Evolutionary conservation across 2,329 filamentous ascomycete genomes (phyloP).

Genomic region (Metarhizium rileyi): DNA sequence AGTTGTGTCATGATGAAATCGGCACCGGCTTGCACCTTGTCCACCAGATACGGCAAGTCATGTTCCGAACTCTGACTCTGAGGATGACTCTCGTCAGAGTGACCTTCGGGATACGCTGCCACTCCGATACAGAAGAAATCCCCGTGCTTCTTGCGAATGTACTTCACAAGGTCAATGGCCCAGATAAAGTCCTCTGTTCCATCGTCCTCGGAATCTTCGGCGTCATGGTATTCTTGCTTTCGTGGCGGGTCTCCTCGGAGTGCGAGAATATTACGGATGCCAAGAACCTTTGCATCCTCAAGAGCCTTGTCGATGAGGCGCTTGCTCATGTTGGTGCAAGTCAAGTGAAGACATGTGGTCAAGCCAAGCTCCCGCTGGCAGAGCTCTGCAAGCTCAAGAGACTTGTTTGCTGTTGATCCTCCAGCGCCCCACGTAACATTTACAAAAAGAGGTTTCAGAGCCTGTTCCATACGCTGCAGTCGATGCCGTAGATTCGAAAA

Average conservation of each 20-base stretch:
- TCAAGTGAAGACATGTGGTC: slow-evolving; percentile 91
- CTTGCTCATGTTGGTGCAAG: slow-evolving; percentile 95
- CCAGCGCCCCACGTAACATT: slow-evolving; percentile 98
- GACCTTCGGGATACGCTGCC: slow-evolving; percentile 89
- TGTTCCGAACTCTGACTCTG: slow-evolving; percentile 57
- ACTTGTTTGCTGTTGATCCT: slow-evolving; percentile 83
- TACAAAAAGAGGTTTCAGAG: slow-evolving; percentile 84
- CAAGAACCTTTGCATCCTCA: slow-evolving; percentile 80
- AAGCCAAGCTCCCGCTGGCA: slow-evolving; percentile 87
- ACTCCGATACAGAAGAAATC: slow-evolving; percentile 97
- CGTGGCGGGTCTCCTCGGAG: slow-evolving; percentile 85
- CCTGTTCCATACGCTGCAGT: slow-evolving; percentile 88
- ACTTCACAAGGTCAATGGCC: slow-evolving; percentile 80
- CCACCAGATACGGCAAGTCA: slow-evolving; percentile 80
- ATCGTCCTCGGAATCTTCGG: slow-evolving; percentile 46
- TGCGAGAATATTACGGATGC: slow-evolving; percentile 88
- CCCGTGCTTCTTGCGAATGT: slow-evolving; percentile 76
- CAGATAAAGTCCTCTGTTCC: slow-evolving; percentile 74
- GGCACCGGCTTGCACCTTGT: slow-evolving; percentile 84
- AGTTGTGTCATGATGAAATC: slow-evolving; percentile 99
- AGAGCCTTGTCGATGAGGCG: slow-evolving; percentile 78
- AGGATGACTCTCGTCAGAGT: slow-evolving; percentile 83
- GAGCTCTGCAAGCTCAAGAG: slow-evolving; percentile 86
- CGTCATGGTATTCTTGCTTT: slow-evolving; percentile 71
- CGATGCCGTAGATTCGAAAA: slow-evolving; percentile 89